These are phyloP conservation scores for Venturia oleaginea DNA, from an alignment of 2,329 filamentous ascomycete species.

Conservation along the genomic window DNA sequence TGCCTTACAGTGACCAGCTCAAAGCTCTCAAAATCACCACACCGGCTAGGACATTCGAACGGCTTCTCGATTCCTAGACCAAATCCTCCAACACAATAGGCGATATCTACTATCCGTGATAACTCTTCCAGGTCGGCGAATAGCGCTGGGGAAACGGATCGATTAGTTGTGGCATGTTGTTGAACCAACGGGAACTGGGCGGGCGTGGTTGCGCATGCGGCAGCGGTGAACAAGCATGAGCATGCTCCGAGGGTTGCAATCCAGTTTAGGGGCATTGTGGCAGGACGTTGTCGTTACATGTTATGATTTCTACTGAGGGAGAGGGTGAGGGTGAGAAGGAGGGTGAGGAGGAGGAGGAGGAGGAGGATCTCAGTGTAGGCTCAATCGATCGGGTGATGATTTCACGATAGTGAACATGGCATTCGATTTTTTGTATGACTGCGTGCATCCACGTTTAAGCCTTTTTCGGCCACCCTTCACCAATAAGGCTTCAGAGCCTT, in stretches of 20 bases:
- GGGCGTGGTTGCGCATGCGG: conserved; percentile 4
- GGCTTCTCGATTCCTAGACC: conserved; percentile 76
- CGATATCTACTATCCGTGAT: conserved; percentile 84
- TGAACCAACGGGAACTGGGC: conserved; percentile 10
- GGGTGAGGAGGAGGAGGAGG: too few relatives aligned
- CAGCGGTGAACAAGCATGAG: conserved; percentile 8
- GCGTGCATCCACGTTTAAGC: neutral
- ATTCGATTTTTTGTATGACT: neutral
- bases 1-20: conserved; percentile 56
- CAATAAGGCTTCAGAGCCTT: neutral
- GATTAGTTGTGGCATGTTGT: conserved; percentile 17
- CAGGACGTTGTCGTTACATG: neutral
- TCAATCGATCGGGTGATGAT: neutral
- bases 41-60: conserved; percentile 78
- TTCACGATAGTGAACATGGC: neutral
- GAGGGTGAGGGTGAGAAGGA: neutral
- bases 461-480: neutral
- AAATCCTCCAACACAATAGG: conserved; percentile 82
- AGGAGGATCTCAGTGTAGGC: neutral
- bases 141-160: conserved; percentile 49
- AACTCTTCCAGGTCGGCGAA: conserved; percentile 80
- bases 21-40: conserved; percentile 71
- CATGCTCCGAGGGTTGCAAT: neutral
- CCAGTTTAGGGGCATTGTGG: neutral
- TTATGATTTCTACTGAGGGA: neutral